A percentile compares a stretch with the other conserved stretches of the same genome.
Conservation (phyloP, 2,329 filamentous ascomycete genomes). For the Plenodomus biglobosus region DNA sequence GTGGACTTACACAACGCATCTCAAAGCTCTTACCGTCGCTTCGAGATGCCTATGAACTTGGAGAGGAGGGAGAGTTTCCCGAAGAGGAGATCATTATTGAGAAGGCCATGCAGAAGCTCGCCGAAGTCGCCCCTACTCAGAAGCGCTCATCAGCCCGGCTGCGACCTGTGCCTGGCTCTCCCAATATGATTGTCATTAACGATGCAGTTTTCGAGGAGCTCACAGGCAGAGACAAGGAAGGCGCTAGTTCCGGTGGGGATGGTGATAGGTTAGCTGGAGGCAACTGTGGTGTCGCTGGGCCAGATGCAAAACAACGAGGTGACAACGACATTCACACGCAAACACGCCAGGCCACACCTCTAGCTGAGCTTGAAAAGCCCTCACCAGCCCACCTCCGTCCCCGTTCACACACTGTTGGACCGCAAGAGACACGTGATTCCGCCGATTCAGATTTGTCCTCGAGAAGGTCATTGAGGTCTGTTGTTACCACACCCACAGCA, state of each 20-base stretch:
- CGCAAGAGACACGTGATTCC: constrained; percentile 17
- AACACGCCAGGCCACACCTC: constrained; percentile 18
- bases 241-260: constrained; percentile 4
- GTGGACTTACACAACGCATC: constrained; percentile 49
- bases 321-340: constrained; percentile 9
- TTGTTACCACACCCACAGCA: constrained; percentile 24
- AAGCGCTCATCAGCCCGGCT: constrained; percentile 41
- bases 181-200: constrained; percentile 36
- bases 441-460: constrained; percentile 26
- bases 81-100: constrained; percentile 44
- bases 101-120: constrained; percentile 35
- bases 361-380: constrained; percentile 30
- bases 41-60: constrained; percentile 42
- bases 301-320: constrained; percentile 12
- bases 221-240: constrained; percentile 22
- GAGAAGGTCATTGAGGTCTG: constrained; percentile 32
- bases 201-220: constrained; percentile 40
- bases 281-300: constrained; percentile 7
- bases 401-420: constrained; percentile 24
- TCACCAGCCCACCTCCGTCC: constrained; percentile 27
- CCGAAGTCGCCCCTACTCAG: constrained; percentile 31
- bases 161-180: constrained; percentile 37
- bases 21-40: constrained; percentile 51
- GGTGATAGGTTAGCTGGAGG: constrained; percentile 7
- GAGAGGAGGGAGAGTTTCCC: constrained; percentile 38